phyloP scores from a whole-genome alignment of 352 stramenopile species.

The Globisporangium apiculatum region DNA sequence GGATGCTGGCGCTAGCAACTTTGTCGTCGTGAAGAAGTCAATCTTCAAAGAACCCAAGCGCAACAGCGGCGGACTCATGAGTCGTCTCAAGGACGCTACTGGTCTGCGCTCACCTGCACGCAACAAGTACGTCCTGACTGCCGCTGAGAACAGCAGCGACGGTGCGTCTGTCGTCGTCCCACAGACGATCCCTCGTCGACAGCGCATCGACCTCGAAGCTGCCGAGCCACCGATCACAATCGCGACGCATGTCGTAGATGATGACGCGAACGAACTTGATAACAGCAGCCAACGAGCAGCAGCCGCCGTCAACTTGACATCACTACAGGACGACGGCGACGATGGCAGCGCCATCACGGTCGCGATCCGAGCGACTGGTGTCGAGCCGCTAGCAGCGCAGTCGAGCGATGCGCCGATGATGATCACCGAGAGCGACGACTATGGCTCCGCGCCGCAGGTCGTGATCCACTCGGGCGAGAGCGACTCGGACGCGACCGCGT shows the following conservation, averaged over 20 bases:
- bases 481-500: constrained; percentile 45
- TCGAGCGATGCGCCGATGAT: no score
- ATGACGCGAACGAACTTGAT: not conserved
- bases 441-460: constrained; percentile 36
- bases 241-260: not conserved
- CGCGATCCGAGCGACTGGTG: constrained; percentile 19
- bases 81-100: constrained; percentile 22
- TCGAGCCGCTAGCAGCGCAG: no score
- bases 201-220: not conserved
- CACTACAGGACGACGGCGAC: constrained; percentile 5
- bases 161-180: not conserved
- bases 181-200: not conserved
- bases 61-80: constrained; percentile 21
- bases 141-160: not conserved
- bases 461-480: constrained; percentile 71
- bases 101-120: constrained; percentile 12
- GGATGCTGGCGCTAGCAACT: constrained; percentile 8
- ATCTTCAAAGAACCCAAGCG: constrained; percentile 41
- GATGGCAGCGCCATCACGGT: constrained; percentile 48
- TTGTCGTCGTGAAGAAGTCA: constrained; percentile 56
- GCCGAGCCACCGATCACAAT: constrained; percentile 11
- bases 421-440: constrained; percentile 10
- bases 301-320: not conserved
- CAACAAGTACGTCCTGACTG: constrained; percentile 20
- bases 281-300: not conserved